Percentiles rank a stretch among this genome's conserved stretches.
These are phyloP conservation scores for Backusella macrospora DNA, from an alignment of 192 early-diverging fungal species.

Conservation along the genomic window DNA sequence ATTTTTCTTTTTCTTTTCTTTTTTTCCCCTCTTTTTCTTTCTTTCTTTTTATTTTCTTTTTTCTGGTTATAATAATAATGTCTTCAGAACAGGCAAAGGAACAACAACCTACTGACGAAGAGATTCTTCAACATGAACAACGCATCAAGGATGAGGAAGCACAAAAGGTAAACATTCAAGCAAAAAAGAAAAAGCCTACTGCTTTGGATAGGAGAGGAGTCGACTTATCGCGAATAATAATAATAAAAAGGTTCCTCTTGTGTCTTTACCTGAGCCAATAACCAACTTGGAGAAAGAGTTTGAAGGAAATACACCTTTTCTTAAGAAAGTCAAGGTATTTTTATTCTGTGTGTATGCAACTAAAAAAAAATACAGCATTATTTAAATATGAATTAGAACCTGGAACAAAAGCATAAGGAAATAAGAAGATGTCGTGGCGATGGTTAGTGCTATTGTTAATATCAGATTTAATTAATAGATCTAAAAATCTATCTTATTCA, in stretches of 20 bases:
- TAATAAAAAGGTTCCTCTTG: conserved; percentile 47
- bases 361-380: not conserved
- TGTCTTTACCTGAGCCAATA: conserved; percentile 52
- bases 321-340: conserved; percentile 54
- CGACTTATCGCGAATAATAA: not conserved
- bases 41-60: not conserved
- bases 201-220: no score
- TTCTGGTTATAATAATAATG: not conserved
- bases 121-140: conserved; percentile 49
- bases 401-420: conserved; percentile 44
- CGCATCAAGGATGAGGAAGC: conserved; percentile 62
- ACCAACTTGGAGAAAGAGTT: conserved; percentile 53
- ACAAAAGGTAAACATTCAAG: conserved; percentile 34
- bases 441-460: conserved; percentile 38
- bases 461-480: not conserved
- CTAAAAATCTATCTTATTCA: not conserved
- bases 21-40: not conserved
- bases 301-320: conserved; percentile 51
- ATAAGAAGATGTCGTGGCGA: conserved; percentile 63
- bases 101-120: conserved; percentile 41
- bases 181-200: not conserved
- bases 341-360: no score
- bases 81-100: not conserved
- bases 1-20: not conserved
- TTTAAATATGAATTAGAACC: conserved; percentile 39